phyloP scores from a whole-genome alignment of 106 monocot species.

The Amphibolis antarctica region DNA sequence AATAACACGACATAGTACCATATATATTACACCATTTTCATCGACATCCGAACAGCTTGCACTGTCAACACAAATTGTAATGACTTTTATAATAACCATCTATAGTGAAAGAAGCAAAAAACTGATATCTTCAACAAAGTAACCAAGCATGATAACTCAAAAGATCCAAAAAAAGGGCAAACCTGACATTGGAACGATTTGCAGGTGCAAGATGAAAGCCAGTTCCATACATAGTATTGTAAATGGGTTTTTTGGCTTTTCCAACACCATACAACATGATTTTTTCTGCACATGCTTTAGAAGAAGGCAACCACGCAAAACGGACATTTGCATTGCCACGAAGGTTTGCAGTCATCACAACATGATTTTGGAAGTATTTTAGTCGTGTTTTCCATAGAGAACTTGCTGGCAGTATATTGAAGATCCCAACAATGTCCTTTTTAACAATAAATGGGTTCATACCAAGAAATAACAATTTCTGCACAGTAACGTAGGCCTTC shows the following conservation, averaged over 20 bases:
- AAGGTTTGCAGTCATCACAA: constrained; percentile 22
- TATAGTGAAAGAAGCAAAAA: neutral
- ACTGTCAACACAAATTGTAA: constrained; percentile 31
- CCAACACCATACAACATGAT: constrained; percentile 33
- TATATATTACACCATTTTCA: constrained; percentile 49
- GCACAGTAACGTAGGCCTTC: constrained; percentile 26
- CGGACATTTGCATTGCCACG: constrained; percentile 68
- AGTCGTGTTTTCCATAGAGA: constrained; percentile 22
- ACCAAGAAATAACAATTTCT: constrained; percentile 45
- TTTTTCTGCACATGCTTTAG: constrained; percentile 37
- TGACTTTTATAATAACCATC: constrained; percentile 8
- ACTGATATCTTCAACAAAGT: neutral
- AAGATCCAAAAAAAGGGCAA: constrained; percentile 6
- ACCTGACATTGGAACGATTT: constrained; percentile 59
- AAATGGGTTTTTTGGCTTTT: constrained; percentile 21
- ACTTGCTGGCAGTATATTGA: constrained; percentile 22
- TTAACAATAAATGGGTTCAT: constrained; percentile 28
- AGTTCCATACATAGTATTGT: constrained; percentile 25
- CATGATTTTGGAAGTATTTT: constrained; percentile 44
- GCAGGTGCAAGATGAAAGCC: constrained; percentile 62
- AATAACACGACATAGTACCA: constrained; percentile 69
- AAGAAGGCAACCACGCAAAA: constrained; percentile 70
- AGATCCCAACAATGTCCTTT: constrained; percentile 50
- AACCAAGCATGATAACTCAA: neutral
- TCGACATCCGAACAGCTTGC: constrained; percentile 51